Percentiles rank a stretch among this genome's conserved stretches.
These are phyloP conservation scores for Cystobasidium pallidum DNA, from an alignment of 1,284 basidiomycete species.

Conservation along the genomic window DNA sequence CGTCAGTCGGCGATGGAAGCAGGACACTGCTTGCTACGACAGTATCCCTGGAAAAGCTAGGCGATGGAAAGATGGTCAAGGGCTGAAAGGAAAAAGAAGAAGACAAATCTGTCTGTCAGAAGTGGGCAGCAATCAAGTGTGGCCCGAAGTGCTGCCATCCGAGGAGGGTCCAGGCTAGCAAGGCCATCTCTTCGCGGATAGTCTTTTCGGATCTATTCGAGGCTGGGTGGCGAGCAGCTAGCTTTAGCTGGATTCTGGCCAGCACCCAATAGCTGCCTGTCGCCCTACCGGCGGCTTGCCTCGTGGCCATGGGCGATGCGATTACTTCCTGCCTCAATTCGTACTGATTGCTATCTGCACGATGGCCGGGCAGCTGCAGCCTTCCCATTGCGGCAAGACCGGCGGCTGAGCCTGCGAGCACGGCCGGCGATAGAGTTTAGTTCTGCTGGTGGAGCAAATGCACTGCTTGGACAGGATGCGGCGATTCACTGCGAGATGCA, in stretches of 20 bases:
- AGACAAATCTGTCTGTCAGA: background rate
- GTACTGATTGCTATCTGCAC: background rate
- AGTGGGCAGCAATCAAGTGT: background rate
- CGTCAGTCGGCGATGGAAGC: background rate
- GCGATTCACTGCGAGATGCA: conserved; percentile 2
- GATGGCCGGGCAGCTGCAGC: background rate
- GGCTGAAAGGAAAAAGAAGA: background rate
- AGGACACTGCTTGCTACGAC: background rate
- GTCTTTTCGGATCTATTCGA: too few relatives aligned
- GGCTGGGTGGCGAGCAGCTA: too few relatives aligned
- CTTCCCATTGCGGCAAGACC: conserved; percentile 12
- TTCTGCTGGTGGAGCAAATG: background rate
- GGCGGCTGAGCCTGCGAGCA: conserved; percentile 7
- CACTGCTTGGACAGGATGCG: too few relatives aligned
- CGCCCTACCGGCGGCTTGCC: too few relatives aligned
- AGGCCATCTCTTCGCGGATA: conserved; percentile 1
- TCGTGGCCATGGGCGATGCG: background rate
- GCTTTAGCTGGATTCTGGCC: too few relatives aligned
- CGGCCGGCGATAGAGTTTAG: background rate
- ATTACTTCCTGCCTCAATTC: background rate
- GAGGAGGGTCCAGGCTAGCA: background rate
- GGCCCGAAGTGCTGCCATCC: background rate
- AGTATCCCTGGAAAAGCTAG: background rate
- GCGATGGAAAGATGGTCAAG: background rate
- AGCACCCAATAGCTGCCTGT: too few relatives aligned